Base-by-base conservation (phyloP, 2,329 filamentous ascomycete species). In the Mariannaea elegans region DNA sequence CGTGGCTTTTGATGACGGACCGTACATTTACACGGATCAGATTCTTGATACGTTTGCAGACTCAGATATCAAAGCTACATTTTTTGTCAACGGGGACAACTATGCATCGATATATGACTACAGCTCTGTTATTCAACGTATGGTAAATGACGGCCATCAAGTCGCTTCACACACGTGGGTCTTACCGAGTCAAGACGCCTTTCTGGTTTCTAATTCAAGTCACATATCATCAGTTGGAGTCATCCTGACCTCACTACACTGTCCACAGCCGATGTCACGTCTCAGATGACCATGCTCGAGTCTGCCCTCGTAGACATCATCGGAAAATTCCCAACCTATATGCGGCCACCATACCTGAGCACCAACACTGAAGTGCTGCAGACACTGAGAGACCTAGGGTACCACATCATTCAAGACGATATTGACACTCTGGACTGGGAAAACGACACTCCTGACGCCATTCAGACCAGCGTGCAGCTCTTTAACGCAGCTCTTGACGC, bases 371-470 rank as follows among this genome's bases (percentile, higher is more conserved):
- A 53, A 2, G 73, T 73, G 53, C 61, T 75, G 48, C 50, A 61
- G 12, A 71, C 73, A 51, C 63, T 77, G 59, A 71, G 64, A 23
- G 62, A 57, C 38, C 63, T 85, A 8, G 80, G 79, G 38, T 85
- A 85, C 72, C 80, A 84, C 63, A 72, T 84, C 65, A 78, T 80
- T 58, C 82, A 83, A 70, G 83, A 83, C 66, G 80, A 84, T 67
- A 74, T 86, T 34, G 84, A 87, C 70, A 86, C 84, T 18, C 78
- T 84, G 48, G 84, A 86, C 71, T 86, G 83, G 69, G 78, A 77
- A 63, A 79, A 77, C 59, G 63, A 66, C 41, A 57, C 61, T 23
- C 63, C 63, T 24, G 61, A 52, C 54, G 63, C 65, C 61, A 61
- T 64, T 32, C 42, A 55, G 38, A 64, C 34, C 29, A 64, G 63